These are phyloP conservation scores for Metschnikowia bowlesiae DNA, from an alignment of 805 yeast genomes.

Conservation along the genomic window DNA sequence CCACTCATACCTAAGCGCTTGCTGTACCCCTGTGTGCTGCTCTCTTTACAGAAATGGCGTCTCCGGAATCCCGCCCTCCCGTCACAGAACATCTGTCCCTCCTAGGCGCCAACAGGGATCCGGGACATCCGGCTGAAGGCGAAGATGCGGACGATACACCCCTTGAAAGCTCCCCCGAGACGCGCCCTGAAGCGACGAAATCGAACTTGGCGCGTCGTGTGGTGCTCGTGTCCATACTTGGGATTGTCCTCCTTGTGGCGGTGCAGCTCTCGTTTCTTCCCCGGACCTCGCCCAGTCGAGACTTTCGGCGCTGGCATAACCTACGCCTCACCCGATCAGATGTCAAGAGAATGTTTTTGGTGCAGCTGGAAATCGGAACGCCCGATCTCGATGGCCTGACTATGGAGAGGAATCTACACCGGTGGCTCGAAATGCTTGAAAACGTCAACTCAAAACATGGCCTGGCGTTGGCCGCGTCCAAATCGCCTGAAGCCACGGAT, in stretches of 20 bases:
- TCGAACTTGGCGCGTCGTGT: slow-evolving; percentile 25
- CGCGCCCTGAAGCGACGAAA: background rate
- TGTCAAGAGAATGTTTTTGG: slow-evolving; percentile 57
- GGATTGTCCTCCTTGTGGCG: slow-evolving; percentile 47
- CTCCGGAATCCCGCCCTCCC: background rate
- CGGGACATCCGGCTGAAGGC: background rate
- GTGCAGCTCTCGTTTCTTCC: slow-evolving; percentile 75
- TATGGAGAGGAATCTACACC: slow-evolving; percentile 24
- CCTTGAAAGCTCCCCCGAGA: too few relatives aligned
- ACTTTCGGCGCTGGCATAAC: slow-evolving; percentile 70
- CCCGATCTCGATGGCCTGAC: slow-evolving; percentile 15
- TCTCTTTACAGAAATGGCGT: background rate
- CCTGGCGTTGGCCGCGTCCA: slow-evolving; percentile 23
- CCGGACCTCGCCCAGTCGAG: slow-evolving; percentile 76
- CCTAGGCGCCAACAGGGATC: background rate
- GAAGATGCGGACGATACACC: background rate
- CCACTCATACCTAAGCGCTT: background rate
- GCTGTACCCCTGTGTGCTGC: too few relatives aligned
- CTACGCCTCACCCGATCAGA: slow-evolving; percentile 63
- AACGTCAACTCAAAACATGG: slow-evolving; percentile 18
- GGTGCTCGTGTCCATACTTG: slow-evolving; percentile 44
- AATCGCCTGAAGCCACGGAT: slow-evolving; percentile 21
- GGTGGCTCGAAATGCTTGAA: slow-evolving; percentile 28
- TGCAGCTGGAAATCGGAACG: slow-evolving; percentile 16
- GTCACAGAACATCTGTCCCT: background rate